Evolutionary conservation across 768 basidiomycete genomes (phyloP), one percentile per base, ranked within the genome.

Genomic region (Suillus weaverae): DNA sequence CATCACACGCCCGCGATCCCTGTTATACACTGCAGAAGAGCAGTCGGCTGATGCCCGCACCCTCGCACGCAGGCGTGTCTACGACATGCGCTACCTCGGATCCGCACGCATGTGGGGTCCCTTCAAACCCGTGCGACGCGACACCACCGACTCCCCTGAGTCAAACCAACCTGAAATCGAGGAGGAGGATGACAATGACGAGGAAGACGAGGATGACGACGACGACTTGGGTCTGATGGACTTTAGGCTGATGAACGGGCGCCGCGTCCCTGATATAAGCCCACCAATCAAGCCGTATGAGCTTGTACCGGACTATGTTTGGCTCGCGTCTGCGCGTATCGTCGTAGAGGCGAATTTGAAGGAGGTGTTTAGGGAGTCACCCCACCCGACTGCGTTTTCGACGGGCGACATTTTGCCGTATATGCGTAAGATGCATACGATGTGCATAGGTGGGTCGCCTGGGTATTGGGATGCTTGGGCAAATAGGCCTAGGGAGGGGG

Each of bases 271-370:
- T 32, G 69, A 71, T 61, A 10, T 33, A 0, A 62, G 72, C 30
- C 72, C 72, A 7, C 66, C 73, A 4, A 43, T 62, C 55, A 50
- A 66, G 13, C 69, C 73, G 4, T 71, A 75, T 33, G 74, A 81
- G 26, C 72, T 73, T 20, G 66, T 81, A 18, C 83, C 83, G 0
- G 86, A 87, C 68, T 87, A 86, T 71, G 74, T 76, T 2, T 87
- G 79, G 72, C 80, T 87, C 14, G 78, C 83, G 3, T 81, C 84
- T 16, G 84, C 78, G 10, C 80, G 86, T 14, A 74, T 81, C 30
- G 74, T 86, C 11, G 77, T 87, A 18, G 85, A 87, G 68, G 77
- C 79, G 38, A 87, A 86, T 64, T 62, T 87, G 64, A 77, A 74
- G 13, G 83, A 84, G 13, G 60, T 77, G 4, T 76, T 80, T 35